Evolutionary conservation across 2,329 filamentous ascomycete species (phyloP).

Genomic region (Aspergillus flavus): DNA sequence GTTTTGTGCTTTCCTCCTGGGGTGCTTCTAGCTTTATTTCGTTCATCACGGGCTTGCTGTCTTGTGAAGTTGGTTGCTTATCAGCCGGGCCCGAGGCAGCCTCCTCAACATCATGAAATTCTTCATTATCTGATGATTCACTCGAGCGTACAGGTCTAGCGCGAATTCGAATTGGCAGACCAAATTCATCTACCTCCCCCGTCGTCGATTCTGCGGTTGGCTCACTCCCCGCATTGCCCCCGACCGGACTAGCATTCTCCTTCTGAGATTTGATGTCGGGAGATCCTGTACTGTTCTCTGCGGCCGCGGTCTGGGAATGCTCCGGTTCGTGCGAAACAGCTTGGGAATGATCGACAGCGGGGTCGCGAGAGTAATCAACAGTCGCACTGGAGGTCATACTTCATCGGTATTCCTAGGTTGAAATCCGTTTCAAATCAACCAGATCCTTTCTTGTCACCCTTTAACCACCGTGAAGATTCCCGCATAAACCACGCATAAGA

Average conservation of each 20-base stretch:
- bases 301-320: conserved; percentile 13
- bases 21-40: neutral
- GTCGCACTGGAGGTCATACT: conserved; percentile 37
- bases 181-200: conserved; percentile 43
- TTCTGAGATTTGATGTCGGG: conserved; percentile 18
- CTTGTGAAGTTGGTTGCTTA: conserved; percentile 1
- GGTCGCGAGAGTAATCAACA: conserved; percentile 30
- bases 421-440: conserved; percentile 1
- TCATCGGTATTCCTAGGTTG: conserved; percentile 20
- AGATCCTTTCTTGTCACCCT: conserved; percentile 11
- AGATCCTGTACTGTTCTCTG: conserved; percentile 12
- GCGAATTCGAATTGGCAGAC: conserved; percentile 39
- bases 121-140: conserved; percentile 20
- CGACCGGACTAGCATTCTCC: conserved; percentile 17
- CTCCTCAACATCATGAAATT: conserved; percentile 26
- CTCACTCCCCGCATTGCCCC: conserved; percentile 8
- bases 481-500: conserved; percentile 12
- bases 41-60: neutral
- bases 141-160: conserved; percentile 20
- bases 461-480: conserved; percentile 20
- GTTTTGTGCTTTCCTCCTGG: neutral
- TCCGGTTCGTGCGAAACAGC: conserved; percentile 13
- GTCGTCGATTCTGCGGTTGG: conserved; percentile 8
- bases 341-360: conserved; percentile 20
- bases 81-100: neutral